A percentile compares a stretch with the other conserved stretches of the same genome.
phyloP scores from a whole-genome alignment of 345 rosid genomes.

The Garcia nutans region DNA sequence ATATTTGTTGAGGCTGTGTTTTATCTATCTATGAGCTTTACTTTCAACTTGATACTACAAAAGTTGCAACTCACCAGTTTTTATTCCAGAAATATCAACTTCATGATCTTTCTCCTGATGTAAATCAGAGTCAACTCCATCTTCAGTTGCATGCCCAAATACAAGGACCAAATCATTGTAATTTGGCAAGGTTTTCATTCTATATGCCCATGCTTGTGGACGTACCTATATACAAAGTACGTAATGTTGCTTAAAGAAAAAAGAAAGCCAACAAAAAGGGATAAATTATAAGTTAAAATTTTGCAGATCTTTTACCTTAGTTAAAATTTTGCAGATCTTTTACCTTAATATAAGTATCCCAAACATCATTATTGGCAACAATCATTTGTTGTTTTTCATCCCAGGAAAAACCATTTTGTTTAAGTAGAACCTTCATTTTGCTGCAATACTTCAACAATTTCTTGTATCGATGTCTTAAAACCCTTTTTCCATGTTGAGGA shows the following conservation, averaged over 20 bases:
- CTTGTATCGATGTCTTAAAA: slow-evolving; percentile 70
- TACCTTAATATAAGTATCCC: slow-evolving; percentile 80
- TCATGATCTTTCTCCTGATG: slow-evolving; percentile 40
- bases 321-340: slow-evolving; percentile 2
- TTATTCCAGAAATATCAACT: slow-evolving; percentile 33
- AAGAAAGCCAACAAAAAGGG: neutral
- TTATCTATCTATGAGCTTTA: neutral
- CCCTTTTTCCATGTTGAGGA: slow-evolving; percentile 70
- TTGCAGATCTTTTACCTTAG: no score
- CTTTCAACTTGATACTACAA: neutral
- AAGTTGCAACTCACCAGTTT: slow-evolving; percentile 38
- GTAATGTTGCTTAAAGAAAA: slow-evolving; percentile 17
- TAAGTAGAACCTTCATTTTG: slow-evolving; percentile 50
- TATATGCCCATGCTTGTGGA: slow-evolving; percentile 62
- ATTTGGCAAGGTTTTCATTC: slow-evolving; percentile 61
- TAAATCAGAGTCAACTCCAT: slow-evolving; percentile 27
- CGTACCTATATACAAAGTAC: slow-evolving; percentile 43
- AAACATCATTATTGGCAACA: slow-evolving; percentile 53
- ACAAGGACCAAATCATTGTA: slow-evolving; percentile 63
- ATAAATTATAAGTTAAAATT: neutral
- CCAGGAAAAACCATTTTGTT: slow-evolving; percentile 71
- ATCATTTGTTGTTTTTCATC: slow-evolving; percentile 58
- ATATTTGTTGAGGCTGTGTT: neutral
- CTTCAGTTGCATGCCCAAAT: slow-evolving; percentile 43
- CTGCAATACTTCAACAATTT: slow-evolving; percentile 66